A percentile compares a stretch with the other conserved stretches of the same genome.
phyloP scores from a whole-genome alignment of 495 filamentous ascomycete species.

The Penicillium desertorum region DNA sequence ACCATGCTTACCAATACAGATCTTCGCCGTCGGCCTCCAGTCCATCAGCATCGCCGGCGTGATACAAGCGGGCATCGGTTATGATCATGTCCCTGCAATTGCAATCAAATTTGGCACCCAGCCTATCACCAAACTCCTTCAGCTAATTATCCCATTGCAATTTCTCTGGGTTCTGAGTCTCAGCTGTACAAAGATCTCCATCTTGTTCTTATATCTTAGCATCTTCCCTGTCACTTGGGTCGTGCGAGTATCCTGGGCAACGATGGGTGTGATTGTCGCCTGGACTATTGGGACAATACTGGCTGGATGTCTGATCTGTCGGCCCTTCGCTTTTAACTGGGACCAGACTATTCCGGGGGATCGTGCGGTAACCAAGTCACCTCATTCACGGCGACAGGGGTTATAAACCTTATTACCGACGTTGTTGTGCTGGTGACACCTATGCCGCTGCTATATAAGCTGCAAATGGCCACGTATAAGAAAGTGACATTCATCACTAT shows the following conservation, averaged over 20 bases:
- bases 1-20: background rate
- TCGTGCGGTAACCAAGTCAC: constrained; percentile 45
- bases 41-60: background rate
- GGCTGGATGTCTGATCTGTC: constrained; percentile 45
- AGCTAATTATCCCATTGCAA: constrained; percentile 22
- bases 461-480: background rate
- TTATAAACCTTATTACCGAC: constrained; percentile 46
- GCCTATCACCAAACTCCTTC: constrained; percentile 18
- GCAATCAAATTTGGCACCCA: background rate
- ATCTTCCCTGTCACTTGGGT: constrained; percentile 30
- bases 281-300: constrained; percentile 29
- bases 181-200: constrained; percentile 34
- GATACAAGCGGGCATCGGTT: background rate
- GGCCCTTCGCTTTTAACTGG: constrained; percentile 47
- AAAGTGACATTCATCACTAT: background rate
- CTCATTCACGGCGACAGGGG: constrained; percentile 34
- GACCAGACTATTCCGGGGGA: constrained; percentile 44
- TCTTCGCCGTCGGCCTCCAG: background rate
- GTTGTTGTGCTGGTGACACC: constrained; percentile 42
- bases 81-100: background rate
- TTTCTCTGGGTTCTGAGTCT: constrained; percentile 24
- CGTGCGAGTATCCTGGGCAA: constrained; percentile 13
- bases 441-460: constrained; percentile 18
- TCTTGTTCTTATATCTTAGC: constrained; percentile 35
- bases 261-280: constrained; percentile 27